Evolutionary conservation across 2,329 filamentous ascomycete genomes (phyloP), one percentile per base, ranked within the genome.

Genomic region (Verticillium longisporum): DNA sequence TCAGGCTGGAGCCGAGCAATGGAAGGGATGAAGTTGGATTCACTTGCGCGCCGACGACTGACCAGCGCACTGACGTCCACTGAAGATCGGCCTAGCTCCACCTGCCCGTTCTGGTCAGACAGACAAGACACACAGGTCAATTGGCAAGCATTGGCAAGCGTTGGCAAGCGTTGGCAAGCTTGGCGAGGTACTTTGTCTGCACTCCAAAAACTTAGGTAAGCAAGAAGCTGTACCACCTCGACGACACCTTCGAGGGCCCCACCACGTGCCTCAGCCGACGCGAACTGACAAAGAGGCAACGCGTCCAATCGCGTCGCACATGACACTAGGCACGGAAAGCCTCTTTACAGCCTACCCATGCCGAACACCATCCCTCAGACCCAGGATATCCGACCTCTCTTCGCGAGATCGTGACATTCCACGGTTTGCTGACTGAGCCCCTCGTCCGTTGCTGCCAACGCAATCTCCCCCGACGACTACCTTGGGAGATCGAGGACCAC

Each of bases 221-320:
- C 26, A 31, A 4, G 26, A 31, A 31, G 3, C 26, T 31, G 26
- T 31, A 31, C 26, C 5, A 4, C 26, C 26, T 31, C 38, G 15
- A 6, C 14, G 15, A 6, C 15, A 41, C 11, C 15, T 41, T 15
- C 38, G 15, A 4, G 26, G 5, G 4, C 15, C 13, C 38, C 34
- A 13, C 38, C 15, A 41, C 13, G 38, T 41, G 15, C 38, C 38
- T 26, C 34, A 53, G n/a, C 45, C 10, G 45, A 53, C 45, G 18
- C 45, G 45, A 53, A 53, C 21, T 18, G 45, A 53, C 45, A 53
- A 53, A 53, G 45, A 10, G 7, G 7, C 7, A n/a, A 58, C 56
- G 56, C 56, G 56, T 58, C 56, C 38, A 58, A 50, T 58, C 56
- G 56, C 56, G 56, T 58, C 37, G 21, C 45, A 21, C 9, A 4